Conservation (phyloP, 306 rosid genomes). For the Erythrophleum fordii region DNA sequence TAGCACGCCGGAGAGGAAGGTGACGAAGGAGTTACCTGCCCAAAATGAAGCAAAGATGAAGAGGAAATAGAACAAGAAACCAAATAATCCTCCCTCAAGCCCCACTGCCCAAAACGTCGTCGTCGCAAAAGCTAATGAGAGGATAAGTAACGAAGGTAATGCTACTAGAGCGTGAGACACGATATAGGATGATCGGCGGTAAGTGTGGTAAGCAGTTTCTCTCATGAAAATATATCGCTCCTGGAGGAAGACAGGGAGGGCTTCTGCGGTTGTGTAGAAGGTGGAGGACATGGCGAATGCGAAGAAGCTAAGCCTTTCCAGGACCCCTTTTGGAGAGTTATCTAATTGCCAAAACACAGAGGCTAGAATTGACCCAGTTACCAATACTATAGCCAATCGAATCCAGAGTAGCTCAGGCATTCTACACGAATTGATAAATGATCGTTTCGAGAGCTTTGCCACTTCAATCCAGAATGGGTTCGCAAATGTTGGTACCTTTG, state of each 20-base stretch:
- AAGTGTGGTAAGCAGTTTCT: slow-evolving; percentile 88
- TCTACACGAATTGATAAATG: slow-evolving; percentile 58
- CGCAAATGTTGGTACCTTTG: slow-evolving; percentile 75
- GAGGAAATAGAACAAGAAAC: slow-evolving; percentile 72
- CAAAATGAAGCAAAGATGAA: slow-evolving; percentile 79
- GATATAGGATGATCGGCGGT: slow-evolving; percentile 75
- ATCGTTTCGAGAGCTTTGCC: slow-evolving; percentile 64
- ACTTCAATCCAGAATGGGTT: slow-evolving; percentile 77
- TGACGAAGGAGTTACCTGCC: slow-evolving; percentile 93
- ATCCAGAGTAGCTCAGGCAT: slow-evolving; percentile 76
- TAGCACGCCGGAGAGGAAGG: slow-evolving; percentile 74
- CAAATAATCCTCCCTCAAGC: slow-evolving; percentile 75
- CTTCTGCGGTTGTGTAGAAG: slow-evolving; percentile 92
- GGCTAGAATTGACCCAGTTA: slow-evolving; percentile 84
- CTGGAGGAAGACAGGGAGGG: slow-evolving; percentile 88
- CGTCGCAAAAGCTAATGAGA: slow-evolving; percentile 62
- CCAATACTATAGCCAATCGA: slow-evolving; percentile 71
- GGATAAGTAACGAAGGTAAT: slow-evolving; percentile 59
- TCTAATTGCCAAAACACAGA: slow-evolving; percentile 85
- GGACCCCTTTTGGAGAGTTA: slow-evolving; percentile 75
- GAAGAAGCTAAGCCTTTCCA: slow-evolving; percentile 83
- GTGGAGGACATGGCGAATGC: slow-evolving; percentile 99
- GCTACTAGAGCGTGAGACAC: slow-evolving; percentile 66
- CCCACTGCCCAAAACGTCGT: slow-evolving; percentile 95
- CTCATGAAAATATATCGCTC: slow-evolving; percentile 91